Conservation (phyloP, 495 filamentous ascomycete species). For the Penicillium cosmopolitanum region DNA sequence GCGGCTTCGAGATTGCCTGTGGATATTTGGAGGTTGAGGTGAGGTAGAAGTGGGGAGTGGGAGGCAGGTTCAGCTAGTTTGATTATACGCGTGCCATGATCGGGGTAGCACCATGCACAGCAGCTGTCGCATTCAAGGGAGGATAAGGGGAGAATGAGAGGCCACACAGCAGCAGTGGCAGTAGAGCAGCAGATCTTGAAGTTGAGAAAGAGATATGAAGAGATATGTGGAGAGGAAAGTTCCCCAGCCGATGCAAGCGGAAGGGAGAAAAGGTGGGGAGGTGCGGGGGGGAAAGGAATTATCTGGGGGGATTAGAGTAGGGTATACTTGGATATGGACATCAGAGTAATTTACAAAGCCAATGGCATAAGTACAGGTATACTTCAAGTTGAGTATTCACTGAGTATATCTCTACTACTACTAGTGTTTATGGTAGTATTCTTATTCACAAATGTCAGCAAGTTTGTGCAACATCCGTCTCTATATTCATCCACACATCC, state of each 20-base stretch:
- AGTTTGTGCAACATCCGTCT: no score
- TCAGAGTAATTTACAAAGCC: no score
- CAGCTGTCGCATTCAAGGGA: conserved; percentile 10
- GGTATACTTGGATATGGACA: no score
- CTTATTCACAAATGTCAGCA: no score
- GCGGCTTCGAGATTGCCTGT: not conserved
- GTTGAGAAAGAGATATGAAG: no score
- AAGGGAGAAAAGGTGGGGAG: not conserved
- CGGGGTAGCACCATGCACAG: conserved; percentile 6
- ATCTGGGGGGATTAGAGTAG: not conserved
- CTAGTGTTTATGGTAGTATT: no score
- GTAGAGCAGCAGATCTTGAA: not conserved
- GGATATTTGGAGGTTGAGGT: not conserved
- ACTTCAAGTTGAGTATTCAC: no score
- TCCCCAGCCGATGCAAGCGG: conserved; percentile 4
- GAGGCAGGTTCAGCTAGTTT: conserved; percentile 8
- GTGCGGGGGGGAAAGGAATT: not conserved
- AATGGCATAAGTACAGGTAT: no score
- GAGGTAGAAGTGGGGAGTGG: not conserved
- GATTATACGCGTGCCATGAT: conserved; percentile 14
- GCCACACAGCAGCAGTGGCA: not conserved
- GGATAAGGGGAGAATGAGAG: not conserved
- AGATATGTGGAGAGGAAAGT: not conserved
- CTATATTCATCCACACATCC: no score
- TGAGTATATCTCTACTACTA: no score